phyloP scores from a whole-genome alignment of 2,329 filamentous ascomycete genomes.

The Domatiomyces catenatus region DNA sequence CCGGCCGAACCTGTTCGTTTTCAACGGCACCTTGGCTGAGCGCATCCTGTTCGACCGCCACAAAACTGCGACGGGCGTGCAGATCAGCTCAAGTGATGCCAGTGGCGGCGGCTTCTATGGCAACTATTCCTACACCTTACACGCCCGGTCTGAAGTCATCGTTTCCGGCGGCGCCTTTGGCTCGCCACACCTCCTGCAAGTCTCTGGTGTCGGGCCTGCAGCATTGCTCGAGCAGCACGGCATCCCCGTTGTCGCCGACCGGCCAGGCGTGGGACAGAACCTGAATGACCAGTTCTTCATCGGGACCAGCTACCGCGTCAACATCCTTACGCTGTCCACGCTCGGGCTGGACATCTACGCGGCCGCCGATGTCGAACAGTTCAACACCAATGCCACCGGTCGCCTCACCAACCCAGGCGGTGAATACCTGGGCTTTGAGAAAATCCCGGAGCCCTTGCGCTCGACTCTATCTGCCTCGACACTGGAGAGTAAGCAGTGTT shows the following conservation, averaged over 20 bases:
- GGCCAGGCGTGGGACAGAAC: constrained; percentile 17
- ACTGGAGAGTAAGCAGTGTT: not conserved
- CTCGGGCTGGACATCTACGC: not conserved
- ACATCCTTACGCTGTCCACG: not conserved
- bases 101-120: constrained; percentile 4
- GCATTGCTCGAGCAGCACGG: constrained; percentile 5
- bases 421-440: constrained; percentile 17
- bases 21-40: constrained; percentile 2
- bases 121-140: constrained; percentile 5
- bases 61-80: not conserved
- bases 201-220: constrained; percentile 41
- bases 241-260: constrained; percentile 11
- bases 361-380: not conserved
- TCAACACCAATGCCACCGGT: constrained; percentile 2
- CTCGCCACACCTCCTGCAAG: constrained; percentile 44
- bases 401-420: constrained; percentile 1
- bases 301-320: not conserved
- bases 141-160: constrained; percentile 38
- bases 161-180: constrained; percentile 43
- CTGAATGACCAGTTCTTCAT: constrained; percentile 13
- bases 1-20: constrained; percentile 6
- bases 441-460: constrained; percentile 11
- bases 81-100: not conserved
- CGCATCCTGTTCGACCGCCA: not conserved
- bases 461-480: not conserved